Base-by-base conservation (phyloP, 768 basidiomycete genomes). In the Hemileccinum rubropunctum region DNA sequence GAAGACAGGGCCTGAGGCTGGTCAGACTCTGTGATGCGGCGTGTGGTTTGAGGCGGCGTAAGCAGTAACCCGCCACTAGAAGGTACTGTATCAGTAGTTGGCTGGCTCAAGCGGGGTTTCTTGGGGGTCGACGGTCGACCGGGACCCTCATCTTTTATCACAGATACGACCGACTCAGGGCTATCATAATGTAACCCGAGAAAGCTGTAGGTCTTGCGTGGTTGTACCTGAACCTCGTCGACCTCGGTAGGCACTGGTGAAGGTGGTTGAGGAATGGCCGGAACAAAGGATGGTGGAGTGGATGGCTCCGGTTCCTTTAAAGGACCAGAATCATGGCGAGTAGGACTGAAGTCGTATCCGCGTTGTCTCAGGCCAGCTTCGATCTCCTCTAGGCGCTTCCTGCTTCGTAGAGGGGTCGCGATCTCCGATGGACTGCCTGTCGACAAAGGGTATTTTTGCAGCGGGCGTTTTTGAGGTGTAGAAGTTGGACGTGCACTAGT, bases 21-120 rank as follows among this genome's bases (percentile, higher is more conserved):
- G 27, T 42, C 41, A 43, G 45, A 9, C 14, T 21, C 47, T 13
- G 34, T 1, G 15, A 6, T 15, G 5, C 59, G 58, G n/a, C 44
- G 65, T 17, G 28, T 53, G 15, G 59, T 69, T 43, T 59, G 45
- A 21, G 67, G 67, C 3, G 68, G 68, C 7, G 68, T 68, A 18
- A 53, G 51, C n/a, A 46, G 41, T 13, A 55, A 15, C 44, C 50
- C 40, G 5, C n/a, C 30, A 21, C 45, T 42, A 21, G 38, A 28
- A 21, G 50, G n/a, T 23, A 13, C 14, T 18, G 26, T 37, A 18
- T 36, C 46, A n/a, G 23, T 20, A 11, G 21, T 34, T 6, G 35
- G 41, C 34, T 33, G 38, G 3, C 45, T 26, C 43, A 54, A 32
- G 7, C 57, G 54, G 33, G 42, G 58, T 45, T 61, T 66, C 44